Conservation (phyloP, 2,329 filamentous ascomycete species). For the Neopestalotiopsis rosae region DNA sequence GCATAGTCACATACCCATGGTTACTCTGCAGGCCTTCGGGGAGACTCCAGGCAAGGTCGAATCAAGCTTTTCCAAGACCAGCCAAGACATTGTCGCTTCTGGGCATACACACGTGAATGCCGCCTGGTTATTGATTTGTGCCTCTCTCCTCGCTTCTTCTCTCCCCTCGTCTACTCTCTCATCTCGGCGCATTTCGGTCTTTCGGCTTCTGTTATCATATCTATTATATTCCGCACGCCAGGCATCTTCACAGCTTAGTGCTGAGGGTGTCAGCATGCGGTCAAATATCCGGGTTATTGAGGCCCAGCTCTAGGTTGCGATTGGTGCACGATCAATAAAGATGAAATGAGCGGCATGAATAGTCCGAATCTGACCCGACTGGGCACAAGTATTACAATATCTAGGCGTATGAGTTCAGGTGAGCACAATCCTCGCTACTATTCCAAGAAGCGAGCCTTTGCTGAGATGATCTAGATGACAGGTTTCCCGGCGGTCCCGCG, state of each 20-base stretch:
- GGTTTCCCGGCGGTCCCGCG: background rate
- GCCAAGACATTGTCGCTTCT: slow-evolving; percentile 8
- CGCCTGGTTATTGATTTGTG: background rate
- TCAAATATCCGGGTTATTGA: background rate
- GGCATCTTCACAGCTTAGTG: background rate
- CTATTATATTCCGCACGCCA: background rate
- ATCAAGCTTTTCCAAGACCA: slow-evolving; percentile 15
- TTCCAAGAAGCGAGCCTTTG: too few relatives aligned
- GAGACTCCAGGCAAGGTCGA: background rate
- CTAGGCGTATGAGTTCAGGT: background rate
- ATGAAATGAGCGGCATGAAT: background rate
- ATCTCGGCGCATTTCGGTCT: background rate
- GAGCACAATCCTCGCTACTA: background rate
- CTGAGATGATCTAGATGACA: background rate
- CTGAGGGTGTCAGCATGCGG: background rate
- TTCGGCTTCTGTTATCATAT: background rate
- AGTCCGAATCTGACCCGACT: background rate
- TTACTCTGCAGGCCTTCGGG: background rate
- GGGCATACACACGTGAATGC: background rate
- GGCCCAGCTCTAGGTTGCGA: background rate
- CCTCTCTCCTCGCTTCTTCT: background rate
- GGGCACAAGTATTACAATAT: background rate
- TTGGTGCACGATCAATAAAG: background rate
- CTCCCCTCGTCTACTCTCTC: background rate
- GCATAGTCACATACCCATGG: background rate